Conservation (phyloP, 2,329 filamentous ascomycete genomes). For the Pestalotiopsis fici region DNA sequence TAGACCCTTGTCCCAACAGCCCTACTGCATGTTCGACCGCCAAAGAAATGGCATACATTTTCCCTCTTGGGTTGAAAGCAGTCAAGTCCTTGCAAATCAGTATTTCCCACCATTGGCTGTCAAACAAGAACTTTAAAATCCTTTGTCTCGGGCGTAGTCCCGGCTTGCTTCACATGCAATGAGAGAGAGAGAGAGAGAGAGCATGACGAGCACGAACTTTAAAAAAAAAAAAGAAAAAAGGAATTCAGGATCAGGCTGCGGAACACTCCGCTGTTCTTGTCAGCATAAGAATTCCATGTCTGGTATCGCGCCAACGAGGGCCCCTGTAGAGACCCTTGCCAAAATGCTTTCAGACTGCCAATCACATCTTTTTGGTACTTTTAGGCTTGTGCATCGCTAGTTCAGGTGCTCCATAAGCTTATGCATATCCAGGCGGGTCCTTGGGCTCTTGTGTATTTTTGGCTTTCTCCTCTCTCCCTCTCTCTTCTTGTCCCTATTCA, state of each 20-base stretch:
- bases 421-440: background rate
- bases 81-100: no score
- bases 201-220: background rate
- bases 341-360: background rate
- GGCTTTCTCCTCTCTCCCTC: background rate
- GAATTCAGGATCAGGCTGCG: background rate
- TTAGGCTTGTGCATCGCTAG: background rate
- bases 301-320: no score
- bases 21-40: no score
- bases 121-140: background rate
- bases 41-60: no score
- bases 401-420: background rate
- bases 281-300: background rate
- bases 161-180: background rate
- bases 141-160: background rate
- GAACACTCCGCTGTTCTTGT: background rate
- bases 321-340: no score
- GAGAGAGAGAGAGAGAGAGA: background rate
- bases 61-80: no score
- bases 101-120: background rate
- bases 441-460: background rate
- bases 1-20: no score
- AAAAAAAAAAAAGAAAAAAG: background rate
- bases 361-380: background rate
- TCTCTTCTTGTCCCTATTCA: background rate